Evolutionary conservation across 495 filamentous ascomycete genomes (phyloP).

Genomic region (Penicillium turbatum): DNA sequence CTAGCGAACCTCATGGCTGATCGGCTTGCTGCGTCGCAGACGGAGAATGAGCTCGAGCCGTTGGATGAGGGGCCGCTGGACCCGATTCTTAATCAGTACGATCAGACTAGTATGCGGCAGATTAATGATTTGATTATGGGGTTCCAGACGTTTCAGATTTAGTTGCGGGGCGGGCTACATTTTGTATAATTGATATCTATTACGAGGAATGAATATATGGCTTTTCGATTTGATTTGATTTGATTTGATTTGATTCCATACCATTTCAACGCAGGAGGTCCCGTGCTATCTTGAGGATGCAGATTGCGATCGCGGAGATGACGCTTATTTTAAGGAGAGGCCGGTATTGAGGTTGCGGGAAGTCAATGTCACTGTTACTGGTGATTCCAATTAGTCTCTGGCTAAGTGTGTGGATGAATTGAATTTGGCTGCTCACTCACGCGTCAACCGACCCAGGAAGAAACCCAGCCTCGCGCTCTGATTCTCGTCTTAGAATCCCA

Average conservation of each 20-base stretch:
- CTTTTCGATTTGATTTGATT: neutral
- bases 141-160: conserved; percentile 18
- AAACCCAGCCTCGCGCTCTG: conserved; percentile 5
- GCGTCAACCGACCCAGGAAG: neutral
- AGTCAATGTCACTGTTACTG: neutral
- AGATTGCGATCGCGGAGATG: conserved; percentile 1
- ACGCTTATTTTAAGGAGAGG: neutral
- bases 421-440: neutral
- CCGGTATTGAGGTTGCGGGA: neutral
- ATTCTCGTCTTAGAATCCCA: neutral
- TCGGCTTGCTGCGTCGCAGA: conserved; percentile 5
- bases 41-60: conserved; percentile 4
- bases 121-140: conserved; percentile 23
- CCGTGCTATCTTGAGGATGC: neutral
- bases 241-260: too few relatives aligned
- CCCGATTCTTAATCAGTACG: conserved; percentile 23
- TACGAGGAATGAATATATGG: neutral
- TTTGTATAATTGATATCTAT: neutral
- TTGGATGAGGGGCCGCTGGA: conserved; percentile 15
- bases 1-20: conserved; percentile 21
- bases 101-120: conserved; percentile 27
- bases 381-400: neutral
- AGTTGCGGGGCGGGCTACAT: neutral
- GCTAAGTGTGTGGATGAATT: neutral
- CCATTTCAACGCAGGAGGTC: neutral